Conservation (phyloP, 768 basidiomycete genomes). For the Kwoniella europaea region DNA sequence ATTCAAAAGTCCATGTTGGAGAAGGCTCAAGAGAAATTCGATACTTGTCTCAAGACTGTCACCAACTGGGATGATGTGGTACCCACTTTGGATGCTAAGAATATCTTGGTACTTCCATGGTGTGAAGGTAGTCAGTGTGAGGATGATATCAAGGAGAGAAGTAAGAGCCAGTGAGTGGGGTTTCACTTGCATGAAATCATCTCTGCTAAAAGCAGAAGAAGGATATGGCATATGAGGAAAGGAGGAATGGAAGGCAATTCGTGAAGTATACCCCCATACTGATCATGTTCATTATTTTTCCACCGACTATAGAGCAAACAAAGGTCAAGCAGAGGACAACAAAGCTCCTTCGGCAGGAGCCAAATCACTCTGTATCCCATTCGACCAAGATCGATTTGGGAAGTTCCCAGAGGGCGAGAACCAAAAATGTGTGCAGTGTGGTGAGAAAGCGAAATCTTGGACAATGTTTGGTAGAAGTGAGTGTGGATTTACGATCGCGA, state of each 20-base stretch:
- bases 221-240: too few species aligned
- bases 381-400: constrained; percentile 83
- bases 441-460: constrained; percentile 88
- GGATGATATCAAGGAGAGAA: constrained; percentile 96
- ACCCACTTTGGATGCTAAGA: constrained; percentile 85
- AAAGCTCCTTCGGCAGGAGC: constrained; percentile 96
- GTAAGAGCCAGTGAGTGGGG: constrained; percentile 73
- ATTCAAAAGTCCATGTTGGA: constrained; percentile 89
- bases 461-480: constrained; percentile 82
- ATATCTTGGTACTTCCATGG: constrained; percentile 89
- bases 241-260: background rate
- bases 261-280: background rate
- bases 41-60: constrained; percentile 71
- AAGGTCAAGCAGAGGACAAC: constrained; percentile 83
- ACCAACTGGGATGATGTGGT: constrained; percentile 92
- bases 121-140: constrained; percentile 92
- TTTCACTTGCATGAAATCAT: constrained; percentile 1
- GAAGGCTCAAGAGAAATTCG: constrained; percentile 75
- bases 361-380: constrained; percentile 94
- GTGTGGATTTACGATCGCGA: constrained; percentile 22
- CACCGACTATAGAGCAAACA: constrained; percentile 60
- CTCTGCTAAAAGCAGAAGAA: too few species aligned
- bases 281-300: background rate
- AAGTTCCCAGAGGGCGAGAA: constrained; percentile 75
- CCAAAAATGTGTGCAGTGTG: constrained; percentile 89